These are phyloP conservation scores for Leucoagaricus sp. DNA, from an alignment of 1,284 basidiomycete genomes.

Conservation along the genomic window DNA sequence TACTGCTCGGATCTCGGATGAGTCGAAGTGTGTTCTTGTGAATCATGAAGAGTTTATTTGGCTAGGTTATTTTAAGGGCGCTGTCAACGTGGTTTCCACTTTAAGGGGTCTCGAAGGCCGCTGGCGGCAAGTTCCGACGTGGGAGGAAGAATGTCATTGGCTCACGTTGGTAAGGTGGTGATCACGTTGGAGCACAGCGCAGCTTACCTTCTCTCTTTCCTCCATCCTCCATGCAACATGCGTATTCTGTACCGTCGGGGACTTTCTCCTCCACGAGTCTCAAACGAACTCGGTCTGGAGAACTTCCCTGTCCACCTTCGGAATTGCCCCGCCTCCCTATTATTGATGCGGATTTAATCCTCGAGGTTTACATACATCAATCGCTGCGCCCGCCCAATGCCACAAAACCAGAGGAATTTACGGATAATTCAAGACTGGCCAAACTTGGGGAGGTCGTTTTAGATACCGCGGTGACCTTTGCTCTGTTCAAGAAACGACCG, in stretches of 20 bases:
- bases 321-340: conserved; percentile 28
- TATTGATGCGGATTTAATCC: conserved; percentile 49
- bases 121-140: neutral
- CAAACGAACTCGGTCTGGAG: conserved; percentile 16
- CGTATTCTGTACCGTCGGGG: neutral
- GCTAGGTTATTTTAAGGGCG: neutral
- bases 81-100: neutral
- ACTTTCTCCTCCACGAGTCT: conserved; percentile 7
- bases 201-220: neutral
- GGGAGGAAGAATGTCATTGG: neutral
- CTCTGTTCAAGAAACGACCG: conserved; percentile 57
- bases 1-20: neutral
- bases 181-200: neutral
- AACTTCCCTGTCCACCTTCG: neutral
- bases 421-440: conserved; percentile 60
- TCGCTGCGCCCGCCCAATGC: conserved; percentile 52
- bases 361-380: conserved; percentile 68
- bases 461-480: conserved; percentile 48
- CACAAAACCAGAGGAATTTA: conserved; percentile 43
- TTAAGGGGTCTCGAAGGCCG: neutral
- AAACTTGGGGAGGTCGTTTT: conserved; percentile 55
- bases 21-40: neutral
- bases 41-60: conserved; percentile 8
- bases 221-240: conserved; percentile 7
- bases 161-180: neutral